These are phyloP conservation scores for Conringia planisiliqua DNA, from an alignment of 345 rosid species.

Conservation along the genomic window DNA sequence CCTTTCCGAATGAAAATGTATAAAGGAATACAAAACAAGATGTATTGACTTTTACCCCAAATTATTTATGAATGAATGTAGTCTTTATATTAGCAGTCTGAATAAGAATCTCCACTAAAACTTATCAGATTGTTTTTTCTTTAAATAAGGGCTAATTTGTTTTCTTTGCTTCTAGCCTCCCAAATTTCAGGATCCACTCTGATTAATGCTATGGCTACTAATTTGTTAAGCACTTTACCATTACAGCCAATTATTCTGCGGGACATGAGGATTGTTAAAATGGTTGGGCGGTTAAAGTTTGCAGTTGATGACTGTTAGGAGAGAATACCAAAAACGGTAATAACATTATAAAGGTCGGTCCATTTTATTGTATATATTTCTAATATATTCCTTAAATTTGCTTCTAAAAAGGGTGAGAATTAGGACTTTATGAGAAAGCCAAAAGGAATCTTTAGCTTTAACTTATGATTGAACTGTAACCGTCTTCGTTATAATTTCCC, in stretches of 20 bases:
- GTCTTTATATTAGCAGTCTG: too few species aligned
- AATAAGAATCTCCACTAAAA: too few species aligned
- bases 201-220: neutral
- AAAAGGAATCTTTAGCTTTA: neutral
- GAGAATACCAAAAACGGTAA: constrained; percentile 7
- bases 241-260: neutral
- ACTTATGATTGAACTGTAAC: neutral
- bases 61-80: too few species aligned
- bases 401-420: neutral
- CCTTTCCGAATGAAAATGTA: too few species aligned
- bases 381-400: neutral
- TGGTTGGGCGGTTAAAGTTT: constrained; percentile 12
- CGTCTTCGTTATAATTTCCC: neutral
- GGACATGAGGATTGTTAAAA: neutral
- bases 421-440: neutral
- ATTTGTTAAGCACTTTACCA: neutral
- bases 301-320: constrained; percentile 7
- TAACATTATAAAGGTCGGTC: neutral
- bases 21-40: too few species aligned
- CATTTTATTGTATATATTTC: neutral
- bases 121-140: too few species aligned
- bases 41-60: too few species aligned
- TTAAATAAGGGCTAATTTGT: too few species aligned
- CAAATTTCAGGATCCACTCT: too few species aligned
- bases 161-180: too few species aligned